A percentile compares a stretch with the other conserved stretches of the same genome.
phyloP scores from a whole-genome alignment of 352 stramenopile genomes.

The Globisporangium echinulatum region DNA sequence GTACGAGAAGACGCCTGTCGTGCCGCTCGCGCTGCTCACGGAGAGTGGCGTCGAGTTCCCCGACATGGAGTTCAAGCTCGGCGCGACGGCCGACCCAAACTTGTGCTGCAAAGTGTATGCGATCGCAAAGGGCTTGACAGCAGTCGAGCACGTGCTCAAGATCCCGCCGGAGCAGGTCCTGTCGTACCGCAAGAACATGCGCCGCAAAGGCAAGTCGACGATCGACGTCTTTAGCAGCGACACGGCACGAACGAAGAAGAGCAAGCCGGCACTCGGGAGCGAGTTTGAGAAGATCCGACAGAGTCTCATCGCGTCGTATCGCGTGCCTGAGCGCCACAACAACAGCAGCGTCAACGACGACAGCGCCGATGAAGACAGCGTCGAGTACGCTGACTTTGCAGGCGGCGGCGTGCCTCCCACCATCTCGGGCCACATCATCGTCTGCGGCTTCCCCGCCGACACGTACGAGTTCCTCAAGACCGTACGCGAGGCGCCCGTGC shows the following conservation, averaged over 20 bases:
- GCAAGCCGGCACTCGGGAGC: conserved; percentile 47
- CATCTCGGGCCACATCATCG: conserved; percentile 54
- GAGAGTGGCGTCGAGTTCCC: conserved; percentile 61
- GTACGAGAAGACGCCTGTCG: conserved; percentile 64
- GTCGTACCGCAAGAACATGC: conserved; percentile 65
- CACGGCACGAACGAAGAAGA: conserved; percentile 29
- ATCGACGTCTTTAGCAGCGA: conserved; percentile 21
- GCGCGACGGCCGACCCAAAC: conserved; percentile 62
- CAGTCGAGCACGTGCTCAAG: conserved; percentile 48
- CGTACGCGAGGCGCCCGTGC: conserved; percentile 45
- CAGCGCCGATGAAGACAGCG: conserved; percentile 11
- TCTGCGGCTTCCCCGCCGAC: conserved; percentile 59
- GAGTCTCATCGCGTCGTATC: conserved; percentile 51
- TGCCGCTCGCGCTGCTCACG: conserved; percentile 60
- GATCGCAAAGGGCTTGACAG: conserved; percentile 47
- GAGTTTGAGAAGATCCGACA: conserved; percentile 57
- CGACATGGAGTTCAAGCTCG: conserved; percentile 77
- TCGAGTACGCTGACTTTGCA: conserved; percentile 53
- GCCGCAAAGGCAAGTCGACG: conserved; percentile 46
- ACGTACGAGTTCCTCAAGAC: conserved; percentile 68
- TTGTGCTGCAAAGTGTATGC: conserved; percentile 78
- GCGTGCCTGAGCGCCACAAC: conserved; percentile 21
- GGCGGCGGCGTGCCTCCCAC: conserved; percentile 27
- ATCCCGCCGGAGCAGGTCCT: conserved; percentile 70
- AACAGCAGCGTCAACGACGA: too few species aligned